These are phyloP conservation scores for Claviceps pazoutovae DNA, from an alignment of 2,329 filamentous ascomycete species.

Conservation along the genomic window DNA sequence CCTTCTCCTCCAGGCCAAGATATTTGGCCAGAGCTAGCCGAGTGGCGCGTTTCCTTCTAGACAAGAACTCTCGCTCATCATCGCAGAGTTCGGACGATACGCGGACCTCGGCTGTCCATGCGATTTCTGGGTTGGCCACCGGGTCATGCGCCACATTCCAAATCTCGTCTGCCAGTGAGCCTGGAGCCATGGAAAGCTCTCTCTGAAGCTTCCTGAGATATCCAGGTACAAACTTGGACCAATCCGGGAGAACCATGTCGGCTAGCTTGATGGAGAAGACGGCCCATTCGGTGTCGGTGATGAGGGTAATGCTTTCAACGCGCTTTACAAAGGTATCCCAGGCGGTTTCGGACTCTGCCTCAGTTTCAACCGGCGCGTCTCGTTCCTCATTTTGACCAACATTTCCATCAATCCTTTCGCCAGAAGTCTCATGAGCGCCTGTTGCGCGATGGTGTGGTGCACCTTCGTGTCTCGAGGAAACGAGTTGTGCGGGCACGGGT, in stretches of 20 bases:
- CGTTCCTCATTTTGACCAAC: conserved; percentile 6
- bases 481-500: conserved; percentile 27
- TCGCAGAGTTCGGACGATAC: conserved; percentile 69
- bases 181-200: conserved; percentile 76
- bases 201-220: conserved; percentile 72
- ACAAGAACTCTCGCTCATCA: conserved; percentile 66
- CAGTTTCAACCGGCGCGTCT: conserved; percentile 8
- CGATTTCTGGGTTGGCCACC: conserved; percentile 72
- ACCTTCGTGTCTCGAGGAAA: conserved; percentile 6
- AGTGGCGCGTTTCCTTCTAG: conserved; percentile 53
- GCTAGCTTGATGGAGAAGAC: conserved; percentile 45
- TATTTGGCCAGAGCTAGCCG: conserved; percentile 68
- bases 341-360: conserved; percentile 22
- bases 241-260: conserved; percentile 64
- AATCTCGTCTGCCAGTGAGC: conserved; percentile 81
- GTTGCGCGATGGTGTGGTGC: not conserved
- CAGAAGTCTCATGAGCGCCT: not conserved
- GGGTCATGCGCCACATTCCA: conserved; percentile 86
- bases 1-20: conserved; percentile 59
- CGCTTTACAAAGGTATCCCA: conserved; percentile 34
- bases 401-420: too few relatives aligned
- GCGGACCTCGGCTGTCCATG: conserved; percentile 66
- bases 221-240: conserved; percentile 62
- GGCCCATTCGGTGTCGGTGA: conserved; percentile 42
- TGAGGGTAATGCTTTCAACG: conserved; percentile 39